These are phyloP conservation scores for Castanopsis chinensis DNA, from an alignment of 306 rosid genomes.

Conservation along the genomic window DNA sequence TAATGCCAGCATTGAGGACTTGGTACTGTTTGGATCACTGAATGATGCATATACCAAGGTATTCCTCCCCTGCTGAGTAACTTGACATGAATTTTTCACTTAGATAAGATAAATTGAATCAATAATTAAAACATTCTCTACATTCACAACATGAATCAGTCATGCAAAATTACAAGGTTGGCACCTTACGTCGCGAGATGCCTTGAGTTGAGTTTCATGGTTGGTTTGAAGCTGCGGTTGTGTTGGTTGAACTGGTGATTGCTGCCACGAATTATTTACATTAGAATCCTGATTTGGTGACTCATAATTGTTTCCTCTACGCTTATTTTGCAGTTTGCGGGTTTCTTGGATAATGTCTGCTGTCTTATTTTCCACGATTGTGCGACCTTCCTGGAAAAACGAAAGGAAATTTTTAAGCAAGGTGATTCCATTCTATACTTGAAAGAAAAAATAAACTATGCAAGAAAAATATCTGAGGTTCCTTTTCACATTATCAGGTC, in stretches of 20 bases:
- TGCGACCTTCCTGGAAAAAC: conserved; percentile 69
- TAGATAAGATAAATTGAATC: conserved; percentile 5
- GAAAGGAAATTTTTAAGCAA: conserved; percentile 10
- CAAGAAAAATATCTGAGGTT: neutral
- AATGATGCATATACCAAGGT: neutral
- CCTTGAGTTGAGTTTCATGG: conserved; percentile 87
- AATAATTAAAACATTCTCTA: conserved; percentile 5
- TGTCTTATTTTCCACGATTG: conserved; percentile 76
- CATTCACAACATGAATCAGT: conserved; percentile 29
- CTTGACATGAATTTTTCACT: conserved; percentile 3
- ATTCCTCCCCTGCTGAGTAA: conserved; percentile 12
- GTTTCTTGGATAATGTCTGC: conserved; percentile 62
- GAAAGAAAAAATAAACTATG: conserved; percentile 1
- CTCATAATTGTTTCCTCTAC: conserved; percentile 51
- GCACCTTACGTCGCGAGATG: conserved; percentile 99
- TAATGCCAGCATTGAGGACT: neutral
- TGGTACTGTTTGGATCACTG: neutral
- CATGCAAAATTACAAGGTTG: conserved; percentile 65
- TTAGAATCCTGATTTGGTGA: conserved; percentile 37
- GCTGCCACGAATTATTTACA: conserved; percentile 38
- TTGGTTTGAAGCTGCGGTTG: conserved; percentile 32
- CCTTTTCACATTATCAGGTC: no score
- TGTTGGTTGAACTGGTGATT: conserved; percentile 22
- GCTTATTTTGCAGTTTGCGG: conserved; percentile 66
- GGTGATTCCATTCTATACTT: neutral